Conservation (phyloP, 352 stramenopile genomes). For the Nothophytophthora sp. region DNA sequence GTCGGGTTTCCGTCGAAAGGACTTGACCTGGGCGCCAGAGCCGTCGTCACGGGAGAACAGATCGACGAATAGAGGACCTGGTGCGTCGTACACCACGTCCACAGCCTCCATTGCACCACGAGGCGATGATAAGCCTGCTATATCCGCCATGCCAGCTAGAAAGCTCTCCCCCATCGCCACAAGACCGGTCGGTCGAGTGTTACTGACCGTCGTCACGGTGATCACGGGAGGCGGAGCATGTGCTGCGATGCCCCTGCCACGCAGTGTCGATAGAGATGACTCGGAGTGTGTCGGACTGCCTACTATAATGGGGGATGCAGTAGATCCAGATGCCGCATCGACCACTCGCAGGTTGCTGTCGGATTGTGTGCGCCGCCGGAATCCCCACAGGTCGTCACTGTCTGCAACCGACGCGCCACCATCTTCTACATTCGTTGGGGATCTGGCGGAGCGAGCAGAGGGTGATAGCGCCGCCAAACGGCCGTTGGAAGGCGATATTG, state of each 20-base stretch:
- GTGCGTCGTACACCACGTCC: constrained; percentile 50
- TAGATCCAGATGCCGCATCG: constrained; percentile 1
- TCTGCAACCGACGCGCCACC: constrained; percentile 1
- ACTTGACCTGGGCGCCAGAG: constrained; percentile 70
- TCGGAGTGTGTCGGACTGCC: constrained; percentile 25
- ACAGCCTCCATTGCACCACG: constrained; percentile 24
- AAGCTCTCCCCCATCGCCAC: constrained; percentile 52
- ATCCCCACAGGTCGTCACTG: constrained; percentile 9
- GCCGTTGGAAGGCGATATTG: constrained; percentile 1
- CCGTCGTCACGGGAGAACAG: constrained; percentile 75
- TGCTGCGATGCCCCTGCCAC: constrained; percentile 3
- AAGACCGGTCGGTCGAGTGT: constrained; percentile 28
- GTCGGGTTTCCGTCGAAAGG: constrained; percentile 66
- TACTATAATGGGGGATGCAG: constrained; percentile 1
- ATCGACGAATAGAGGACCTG: constrained; percentile 66
- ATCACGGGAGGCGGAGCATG: constrained; percentile 15
- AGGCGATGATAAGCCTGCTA: constrained; percentile 24
- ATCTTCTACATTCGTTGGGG: constrained; percentile 7
- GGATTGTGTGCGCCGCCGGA: constrained; percentile 60
- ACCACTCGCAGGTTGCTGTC: constrained; percentile 33
- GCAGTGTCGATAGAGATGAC: constrained; percentile 19
- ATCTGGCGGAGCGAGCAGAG: constrained; percentile 2
- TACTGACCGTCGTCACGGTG: constrained; percentile 22
- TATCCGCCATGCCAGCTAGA: constrained; percentile 36
- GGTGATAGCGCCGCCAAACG: constrained; percentile 19